A percentile compares a stretch with the other conserved stretches of the same genome.
phyloP scores from a whole-genome alignment of 768 basidiomycete species.

The Tylopilus plumbeoviolaceoides region DNA sequence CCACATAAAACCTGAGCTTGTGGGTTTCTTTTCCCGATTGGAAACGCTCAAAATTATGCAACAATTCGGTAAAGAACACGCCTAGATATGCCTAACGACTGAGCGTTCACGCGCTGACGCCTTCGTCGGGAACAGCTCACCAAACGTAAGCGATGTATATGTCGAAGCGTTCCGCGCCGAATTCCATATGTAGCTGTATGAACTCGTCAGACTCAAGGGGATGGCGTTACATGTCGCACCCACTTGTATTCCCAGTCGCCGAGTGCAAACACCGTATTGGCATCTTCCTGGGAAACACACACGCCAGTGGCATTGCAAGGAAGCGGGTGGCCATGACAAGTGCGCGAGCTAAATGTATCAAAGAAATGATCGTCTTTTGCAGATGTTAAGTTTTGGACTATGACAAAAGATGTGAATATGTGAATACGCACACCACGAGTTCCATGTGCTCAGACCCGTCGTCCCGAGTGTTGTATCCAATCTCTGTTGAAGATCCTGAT shows the following conservation, averaged over 20 bases:
- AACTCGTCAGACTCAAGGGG: not conserved
- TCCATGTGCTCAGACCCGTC: conserved; percentile 37
- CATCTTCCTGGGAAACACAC: conserved; percentile 42
- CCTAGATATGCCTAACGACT: conserved; percentile 23
- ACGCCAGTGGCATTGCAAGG: conserved; percentile 41
- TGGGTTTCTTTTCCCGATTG: conserved; percentile 29
- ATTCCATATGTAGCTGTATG: conserved; percentile 46
- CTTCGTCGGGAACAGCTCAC: conserved; percentile 18
- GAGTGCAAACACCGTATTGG: conserved; percentile 49
- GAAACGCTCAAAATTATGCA: conserved; percentile 37
- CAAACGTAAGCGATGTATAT: conserved; percentile 44
- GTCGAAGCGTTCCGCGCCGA: conserved; percentile 39
- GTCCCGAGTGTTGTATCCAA: conserved; percentile 41
- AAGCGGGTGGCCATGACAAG: conserved; percentile 37
- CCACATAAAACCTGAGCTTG: conserved; percentile 41
- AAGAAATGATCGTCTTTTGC: conserved; percentile 42
- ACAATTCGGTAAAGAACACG: conserved; percentile 44
- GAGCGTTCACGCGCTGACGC: not conserved
- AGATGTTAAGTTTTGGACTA: not conserved
- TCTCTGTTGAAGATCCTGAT: conserved; percentile 34
- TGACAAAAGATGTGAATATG: not conserved
- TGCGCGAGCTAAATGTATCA: conserved; percentile 48
- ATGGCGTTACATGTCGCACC: conserved; percentile 1
- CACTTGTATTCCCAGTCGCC: conserved; percentile 62
- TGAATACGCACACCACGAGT: conserved; percentile 41